A percentile compares a stretch with the other conserved stretches of the same genome.
These are phyloP conservation scores for Suillus plorans DNA, from an alignment of 768 basidiomycete species.

Conservation along the genomic window DNA sequence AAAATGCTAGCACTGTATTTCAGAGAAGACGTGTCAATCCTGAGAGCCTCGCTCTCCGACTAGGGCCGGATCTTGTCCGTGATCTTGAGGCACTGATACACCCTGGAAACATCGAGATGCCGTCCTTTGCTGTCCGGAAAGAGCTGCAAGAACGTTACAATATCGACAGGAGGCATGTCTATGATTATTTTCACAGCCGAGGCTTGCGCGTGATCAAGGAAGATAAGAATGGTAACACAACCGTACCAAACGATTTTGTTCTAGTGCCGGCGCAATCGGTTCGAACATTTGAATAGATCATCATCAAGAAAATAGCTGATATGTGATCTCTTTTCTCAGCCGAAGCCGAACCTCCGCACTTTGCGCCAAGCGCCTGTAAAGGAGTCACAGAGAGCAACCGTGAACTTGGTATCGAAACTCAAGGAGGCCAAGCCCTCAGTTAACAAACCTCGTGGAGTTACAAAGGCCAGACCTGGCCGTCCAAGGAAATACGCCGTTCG, in stretches of 20 bases:
- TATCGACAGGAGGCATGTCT: slow-evolving; percentile 73
- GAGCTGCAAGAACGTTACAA: slow-evolving; percentile 69
- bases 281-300: slow-evolving; percentile 5
- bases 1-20: slow-evolving; percentile 9
- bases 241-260: slow-evolving; percentile 22
- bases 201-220: slow-evolving; percentile 65
- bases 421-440: not conserved
- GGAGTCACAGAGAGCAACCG: slow-evolving; percentile 7
- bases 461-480: slow-evolving; percentile 31
- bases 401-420: slow-evolving; percentile 1
- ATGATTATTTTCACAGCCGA: slow-evolving; percentile 73
- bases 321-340: slow-evolving; percentile 16
- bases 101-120: slow-evolving; percentile 73
- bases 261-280: slow-evolving; percentile 22
- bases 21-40: slow-evolving; percentile 59
- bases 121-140: slow-evolving; percentile 66
- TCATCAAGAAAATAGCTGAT: slow-evolving; percentile 13
- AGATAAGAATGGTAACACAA: slow-evolving; percentile 56
- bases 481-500: slow-evolving; percentile 20
- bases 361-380: slow-evolving; percentile 26
- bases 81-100: slow-evolving; percentile 73
- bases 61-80: slow-evolving; percentile 63
- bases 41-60: slow-evolving; percentile 63
- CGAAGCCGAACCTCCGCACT: slow-evolving; percentile 34
- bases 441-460: slow-evolving; percentile 26